Conservation (phyloP, 176 grass and related monocot species). For the Zizania latifolia region DNA sequence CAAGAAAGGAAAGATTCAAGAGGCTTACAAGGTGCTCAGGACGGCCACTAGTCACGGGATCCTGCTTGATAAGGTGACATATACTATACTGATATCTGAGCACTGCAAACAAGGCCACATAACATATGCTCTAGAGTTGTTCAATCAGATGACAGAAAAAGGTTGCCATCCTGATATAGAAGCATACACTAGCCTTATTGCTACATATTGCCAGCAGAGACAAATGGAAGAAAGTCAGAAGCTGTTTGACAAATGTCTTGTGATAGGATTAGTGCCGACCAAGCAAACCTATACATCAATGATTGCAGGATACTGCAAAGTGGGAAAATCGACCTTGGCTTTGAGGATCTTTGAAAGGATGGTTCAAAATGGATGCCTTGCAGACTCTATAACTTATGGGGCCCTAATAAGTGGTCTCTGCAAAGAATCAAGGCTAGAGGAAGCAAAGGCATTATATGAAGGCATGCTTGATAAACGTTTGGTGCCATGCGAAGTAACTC, state of each 20-base stretch:
- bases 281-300: slow-evolving; percentile 85
- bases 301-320: slow-evolving; percentile 83
- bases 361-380: slow-evolving; percentile 56
- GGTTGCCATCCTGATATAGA: slow-evolving; percentile 72
- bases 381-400: slow-evolving; percentile 79
- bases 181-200: slow-evolving; percentile 74
- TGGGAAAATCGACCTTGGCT: slow-evolving; percentile 59
- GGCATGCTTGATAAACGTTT: slow-evolving; percentile 86
- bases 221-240: slow-evolving; percentile 69
- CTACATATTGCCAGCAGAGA: slow-evolving; percentile 60
- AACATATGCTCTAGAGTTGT: slow-evolving; percentile 56
- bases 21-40: slow-evolving; percentile 77
- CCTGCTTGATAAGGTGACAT: slow-evolving; percentile 71
- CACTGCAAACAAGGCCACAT: slow-evolving; percentile 72
- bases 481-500: slow-evolving; percentile 74
- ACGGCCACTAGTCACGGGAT: slow-evolving; percentile 50
- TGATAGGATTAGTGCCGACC: slow-evolving; percentile 53
- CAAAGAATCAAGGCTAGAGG: slow-evolving; percentile 81
- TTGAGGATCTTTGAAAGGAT: slow-evolving; percentile 76
- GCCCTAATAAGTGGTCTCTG: slow-evolving; percentile 82
- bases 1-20: slow-evolving; percentile 62
- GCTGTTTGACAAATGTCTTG: slow-evolving; percentile 69
- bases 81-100: slow-evolving; percentile 67
- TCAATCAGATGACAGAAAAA: slow-evolving; percentile 58
- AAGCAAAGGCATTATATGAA: slow-evolving; percentile 76